Base-by-base conservation (phyloP, 2,329 filamentous ascomycete species). In the Scopulariopsis brevicaulis region DNA sequence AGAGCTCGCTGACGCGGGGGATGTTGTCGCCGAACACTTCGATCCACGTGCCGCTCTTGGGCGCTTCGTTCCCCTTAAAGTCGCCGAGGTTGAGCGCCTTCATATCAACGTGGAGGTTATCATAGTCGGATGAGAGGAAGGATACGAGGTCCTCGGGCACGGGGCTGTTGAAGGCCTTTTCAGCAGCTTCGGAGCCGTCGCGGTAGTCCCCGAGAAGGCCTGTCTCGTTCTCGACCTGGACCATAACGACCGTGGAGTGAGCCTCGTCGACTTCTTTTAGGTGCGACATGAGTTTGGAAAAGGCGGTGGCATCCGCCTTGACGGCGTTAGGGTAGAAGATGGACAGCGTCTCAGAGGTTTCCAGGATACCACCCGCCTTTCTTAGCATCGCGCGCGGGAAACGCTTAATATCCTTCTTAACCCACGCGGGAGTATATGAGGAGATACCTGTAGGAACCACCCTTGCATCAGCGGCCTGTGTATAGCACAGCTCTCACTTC, bases 221-320 rank as follows among this genome's bases (percentile, higher is more conserved):
- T 0, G 67, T 68, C 62, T 80, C 77, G 55, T 80, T 80, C 64
- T 80, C 74, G 3, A 80, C 77, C 60, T 80, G 77, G 1, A 79
- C 72, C 77, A 79, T 80, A 10, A 80, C 61, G 1, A 80, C 75
- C 0, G 76, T 80, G 1, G 67, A 70, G 53, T 78, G 68, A 5
- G 65, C 63, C 51, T 66, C 66, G 53, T 79, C 76, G 4, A 78
- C 58, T 8, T 73, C 66, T 40, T 72, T 72, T 0, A 69, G 35
- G 32, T 69, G 63, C 0, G n/a, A 46, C 66, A 71, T 69, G 1
- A 70, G 60, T n/a, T 53, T 58, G 0, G 59, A 58, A 58, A 71
- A 71, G 1, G 69, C 68, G 7, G 15, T 20, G 15, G 43, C 43
- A 10, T 48, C 43, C 43, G 43, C 43, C 43, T 48, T 48, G 14